phyloP scores from a whole-genome alignment of 2,329 filamentous ascomycete species.

The Aspergillus persii region DNA sequence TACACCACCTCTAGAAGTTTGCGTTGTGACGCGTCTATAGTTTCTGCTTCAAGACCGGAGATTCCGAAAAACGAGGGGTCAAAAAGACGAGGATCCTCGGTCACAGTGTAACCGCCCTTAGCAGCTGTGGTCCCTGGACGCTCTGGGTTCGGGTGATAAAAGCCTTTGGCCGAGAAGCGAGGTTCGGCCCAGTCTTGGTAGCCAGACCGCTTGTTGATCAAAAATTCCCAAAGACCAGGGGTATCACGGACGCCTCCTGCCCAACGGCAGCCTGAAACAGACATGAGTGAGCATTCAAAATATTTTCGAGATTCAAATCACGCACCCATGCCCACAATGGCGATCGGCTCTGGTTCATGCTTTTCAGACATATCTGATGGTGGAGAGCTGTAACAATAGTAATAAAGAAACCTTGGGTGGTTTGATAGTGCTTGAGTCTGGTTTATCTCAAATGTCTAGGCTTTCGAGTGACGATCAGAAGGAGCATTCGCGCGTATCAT shows the following conservation, averaged over 20 bases:
- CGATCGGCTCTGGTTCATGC: background rate
- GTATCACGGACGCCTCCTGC: background rate
- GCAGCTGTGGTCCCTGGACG: background rate
- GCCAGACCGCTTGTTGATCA: background rate
- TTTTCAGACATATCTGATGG: no score
- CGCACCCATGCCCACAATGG: background rate
- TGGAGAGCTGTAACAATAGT: no score
- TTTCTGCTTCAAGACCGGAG: background rate
- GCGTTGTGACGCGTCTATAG: background rate
- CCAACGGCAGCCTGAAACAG: background rate
- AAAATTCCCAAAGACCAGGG: background rate
- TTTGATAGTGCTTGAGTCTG: no score
- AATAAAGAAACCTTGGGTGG: no score
- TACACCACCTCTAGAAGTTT: background rate
- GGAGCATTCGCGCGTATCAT: no score
- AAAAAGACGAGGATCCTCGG: background rate
- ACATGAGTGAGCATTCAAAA: background rate
- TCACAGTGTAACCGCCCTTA: background rate
- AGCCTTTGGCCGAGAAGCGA: background rate
- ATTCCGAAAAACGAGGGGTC: background rate
- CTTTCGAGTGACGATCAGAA: no score
- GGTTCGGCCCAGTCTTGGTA: background rate
- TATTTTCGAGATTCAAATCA: background rate
- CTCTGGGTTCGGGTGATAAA: background rate
- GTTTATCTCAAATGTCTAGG: no score